These are phyloP conservation scores for Avena insularis DNA, from an alignment of 176 grass and related monocot species.

Conservation along the genomic window DNA sequence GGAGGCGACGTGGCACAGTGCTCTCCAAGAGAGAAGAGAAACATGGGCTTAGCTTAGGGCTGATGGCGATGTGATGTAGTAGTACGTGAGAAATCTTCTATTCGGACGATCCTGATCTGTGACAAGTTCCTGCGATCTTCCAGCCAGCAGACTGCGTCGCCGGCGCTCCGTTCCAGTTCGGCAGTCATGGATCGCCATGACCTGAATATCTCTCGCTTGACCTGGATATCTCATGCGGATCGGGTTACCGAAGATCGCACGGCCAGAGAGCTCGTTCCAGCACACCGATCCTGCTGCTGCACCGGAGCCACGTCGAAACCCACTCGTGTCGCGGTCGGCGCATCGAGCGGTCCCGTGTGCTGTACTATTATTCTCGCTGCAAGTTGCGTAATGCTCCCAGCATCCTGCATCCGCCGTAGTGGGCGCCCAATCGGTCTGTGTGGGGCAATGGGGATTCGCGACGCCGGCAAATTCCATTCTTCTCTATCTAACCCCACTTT, in stretches of 20 bases:
- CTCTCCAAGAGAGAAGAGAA: neutral
- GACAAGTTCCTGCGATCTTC: neutral
- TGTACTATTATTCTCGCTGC: neutral
- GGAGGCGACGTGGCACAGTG: constrained; percentile 25
- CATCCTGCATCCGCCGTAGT: neutral
- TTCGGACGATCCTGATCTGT: constrained; percentile 1
- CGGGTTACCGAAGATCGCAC: neutral
- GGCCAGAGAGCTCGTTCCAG: neutral
- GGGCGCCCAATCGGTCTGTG: constrained; percentile 25
- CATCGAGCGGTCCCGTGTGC: neutral
- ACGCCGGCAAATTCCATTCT: neutral
- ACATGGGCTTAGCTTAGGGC: neutral
- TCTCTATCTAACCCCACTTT: neutral
- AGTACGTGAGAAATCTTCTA: neutral
- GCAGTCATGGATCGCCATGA: constrained; percentile 2
- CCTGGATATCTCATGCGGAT: neutral
- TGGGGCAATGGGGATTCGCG: neutral
- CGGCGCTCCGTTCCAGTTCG: neutral
- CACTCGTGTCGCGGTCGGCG: neutral
- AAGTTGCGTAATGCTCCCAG: neutral
- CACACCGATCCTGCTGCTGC: too few relatives aligned
- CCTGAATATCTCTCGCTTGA: neutral
- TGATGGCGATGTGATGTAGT: neutral
- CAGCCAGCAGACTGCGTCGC: neutral
- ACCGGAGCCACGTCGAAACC: neutral